Evolutionary conservation across 306 rosid genomes (phyloP).

Genomic region (Canavalia ensiformis): DNA sequence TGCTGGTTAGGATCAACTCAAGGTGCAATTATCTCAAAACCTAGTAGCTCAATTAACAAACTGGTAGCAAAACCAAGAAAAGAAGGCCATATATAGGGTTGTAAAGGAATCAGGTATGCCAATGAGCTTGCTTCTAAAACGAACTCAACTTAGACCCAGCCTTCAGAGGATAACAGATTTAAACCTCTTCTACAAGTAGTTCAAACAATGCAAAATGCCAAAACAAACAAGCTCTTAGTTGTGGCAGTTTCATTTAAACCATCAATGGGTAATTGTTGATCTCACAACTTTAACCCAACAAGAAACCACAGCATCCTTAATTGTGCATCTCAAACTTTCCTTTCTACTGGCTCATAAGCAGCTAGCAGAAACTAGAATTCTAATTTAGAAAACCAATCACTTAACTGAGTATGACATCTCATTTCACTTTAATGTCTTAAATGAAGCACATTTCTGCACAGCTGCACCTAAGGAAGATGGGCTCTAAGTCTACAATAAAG

Average conservation of each 20-base stretch:
- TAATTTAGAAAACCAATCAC: neutral
- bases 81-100: no score
- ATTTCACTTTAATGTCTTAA: neutral
- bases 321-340: neutral
- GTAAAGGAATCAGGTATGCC: no score
- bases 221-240: no score
- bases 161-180: constrained; percentile 1
- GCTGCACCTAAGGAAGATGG: neutral
- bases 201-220: no score
- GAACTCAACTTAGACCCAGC: neutral
- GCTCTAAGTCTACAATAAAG: constrained; percentile 35
- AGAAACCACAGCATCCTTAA: no score
- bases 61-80: neutral
- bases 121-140: constrained; percentile 28
- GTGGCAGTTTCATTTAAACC: no score
- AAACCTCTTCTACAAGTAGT: neutral
- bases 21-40: constrained; percentile 38
- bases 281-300: no score
- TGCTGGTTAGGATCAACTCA: constrained; percentile 43
- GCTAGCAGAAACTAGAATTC: neutral
- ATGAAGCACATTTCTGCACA: constrained; percentile 2
- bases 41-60: constrained; percentile 34
- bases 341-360: neutral
- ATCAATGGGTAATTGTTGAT: no score
- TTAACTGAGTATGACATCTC: neutral